Conservation (phyloP, 2,329 filamentous ascomycete genomes). For the Periconia digitata region DNA sequence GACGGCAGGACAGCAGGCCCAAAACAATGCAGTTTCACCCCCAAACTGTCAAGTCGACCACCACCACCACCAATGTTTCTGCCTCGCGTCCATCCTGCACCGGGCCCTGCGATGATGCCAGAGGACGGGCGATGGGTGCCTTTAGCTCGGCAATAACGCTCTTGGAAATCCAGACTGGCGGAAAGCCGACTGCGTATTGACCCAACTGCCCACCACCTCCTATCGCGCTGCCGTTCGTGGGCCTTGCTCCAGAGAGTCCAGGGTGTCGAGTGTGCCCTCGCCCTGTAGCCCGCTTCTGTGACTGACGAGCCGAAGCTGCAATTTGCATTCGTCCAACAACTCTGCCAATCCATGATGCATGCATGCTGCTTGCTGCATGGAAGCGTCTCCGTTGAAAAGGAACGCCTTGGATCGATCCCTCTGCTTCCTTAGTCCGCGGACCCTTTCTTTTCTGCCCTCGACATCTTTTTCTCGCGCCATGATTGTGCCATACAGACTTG, state of each 20-base stretch:
- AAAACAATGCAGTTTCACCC: too few species aligned
- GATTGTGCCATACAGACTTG: background rate
- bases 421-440: background rate
- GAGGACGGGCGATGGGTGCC: background rate
- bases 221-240: too few species aligned
- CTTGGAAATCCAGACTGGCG: background rate
- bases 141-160: too few species aligned
- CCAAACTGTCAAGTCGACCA: too few species aligned
- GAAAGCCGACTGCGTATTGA: too few species aligned
- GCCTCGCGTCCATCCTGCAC: background rate
- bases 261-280: too few species aligned
- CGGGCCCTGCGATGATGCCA: too few species aligned
- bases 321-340: background rate
- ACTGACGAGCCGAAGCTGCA: background rate
- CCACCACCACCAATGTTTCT: too few species aligned
- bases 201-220: too few species aligned
- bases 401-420: background rate
- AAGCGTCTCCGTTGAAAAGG: background rate
- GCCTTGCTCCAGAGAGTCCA: too few species aligned
- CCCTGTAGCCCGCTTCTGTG: background rate
- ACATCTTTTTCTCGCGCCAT: too few species aligned
- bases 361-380: background rate
- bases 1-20: background rate
- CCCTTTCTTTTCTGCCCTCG: too few species aligned
- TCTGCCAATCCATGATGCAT: background rate